Base-by-base conservation (phyloP, 2,329 filamentous ascomycete genomes). In the Clarireedia homoeocarpa region DNA sequence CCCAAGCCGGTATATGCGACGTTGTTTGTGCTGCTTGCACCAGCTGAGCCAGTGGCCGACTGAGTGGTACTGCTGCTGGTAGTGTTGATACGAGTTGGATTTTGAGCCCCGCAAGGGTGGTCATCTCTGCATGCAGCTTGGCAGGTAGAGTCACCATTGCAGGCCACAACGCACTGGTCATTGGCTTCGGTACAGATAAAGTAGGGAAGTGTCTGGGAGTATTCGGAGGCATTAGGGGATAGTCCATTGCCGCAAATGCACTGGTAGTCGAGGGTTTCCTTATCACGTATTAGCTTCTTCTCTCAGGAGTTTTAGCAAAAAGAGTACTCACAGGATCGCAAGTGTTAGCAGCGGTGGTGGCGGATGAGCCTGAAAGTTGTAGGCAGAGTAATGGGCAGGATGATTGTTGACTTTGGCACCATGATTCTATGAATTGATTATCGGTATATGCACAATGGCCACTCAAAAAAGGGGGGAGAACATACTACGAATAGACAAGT, bases 171-270 rank as follows among this genome's bases (percentile, higher is more conserved):
- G 69, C 86, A 90, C 71, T 89, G 81, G 69, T 75, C 82, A 6
- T 82, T 85, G 78, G 80, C 89, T 72, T 86, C 78, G 48, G 77
- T 78, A 79, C 88, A 94, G 65, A 84, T 78, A 73, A 84, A 89
- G 78, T 83, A 92, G 36, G 89, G 88, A 26, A 94, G 76, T 1
- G 88, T 91, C 64, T 89, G 78, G 20, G 84, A 85, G 78, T 86
- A 94, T 72, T 91, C 79, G 66, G 85, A 82, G 49, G 89, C 73
- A 72, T 91, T 91, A 63, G 88, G 88, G 52, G 79, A 73, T 59
- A 78, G 69, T 68, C 81, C 80, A 68, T 86, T 77, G 60, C 78
- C 77, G 75, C 88, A 94, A 63, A 89, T 75, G 71, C 88, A 94
- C 61, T 77, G 75, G 72, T 86, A 92, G n/a, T 74, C 77, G 50